phyloP scores from a whole-genome alignment of 116 monocot species.

The Iris pallida region DNA sequence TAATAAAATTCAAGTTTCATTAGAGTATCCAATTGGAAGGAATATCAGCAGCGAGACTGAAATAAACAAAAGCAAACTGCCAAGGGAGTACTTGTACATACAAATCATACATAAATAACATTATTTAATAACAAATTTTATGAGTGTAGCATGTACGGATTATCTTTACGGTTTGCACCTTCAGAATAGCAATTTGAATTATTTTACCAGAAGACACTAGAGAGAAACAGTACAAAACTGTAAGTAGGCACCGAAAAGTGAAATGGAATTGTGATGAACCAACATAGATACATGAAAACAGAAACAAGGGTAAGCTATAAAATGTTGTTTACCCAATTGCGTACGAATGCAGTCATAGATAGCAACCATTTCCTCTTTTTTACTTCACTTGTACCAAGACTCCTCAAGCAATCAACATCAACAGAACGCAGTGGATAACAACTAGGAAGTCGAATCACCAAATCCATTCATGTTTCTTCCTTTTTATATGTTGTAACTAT shows the following conservation, averaged over 20 bases:
- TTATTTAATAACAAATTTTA: too few species aligned
- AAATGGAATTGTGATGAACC: not conserved
- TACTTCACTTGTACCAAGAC: constrained; percentile 86
- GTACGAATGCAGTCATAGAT: constrained; percentile 84
- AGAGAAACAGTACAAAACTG: not conserved
- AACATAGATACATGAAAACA: constrained; percentile 4
- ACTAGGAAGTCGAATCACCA: constrained; percentile 84
- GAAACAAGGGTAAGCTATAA: not conserved
- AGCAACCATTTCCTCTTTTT: constrained; percentile 95
- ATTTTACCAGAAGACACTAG: not conserved
- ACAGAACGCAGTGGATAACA: constrained; percentile 89
- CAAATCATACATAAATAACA: too few species aligned
- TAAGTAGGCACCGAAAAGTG: not conserved
- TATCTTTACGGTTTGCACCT: too few species aligned
- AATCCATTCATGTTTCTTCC: constrained; percentile 96
- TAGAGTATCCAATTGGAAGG: too few species aligned
- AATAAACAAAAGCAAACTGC: too few species aligned
- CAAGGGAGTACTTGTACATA: too few species aligned
- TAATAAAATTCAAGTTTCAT: too few species aligned
- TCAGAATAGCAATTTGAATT: too few species aligned
- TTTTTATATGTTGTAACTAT: constrained; percentile 96
- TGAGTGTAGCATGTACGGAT: too few species aligned
- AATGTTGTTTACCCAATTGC: constrained; percentile 69
- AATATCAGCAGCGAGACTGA: too few species aligned
- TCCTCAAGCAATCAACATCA: constrained; percentile 90